Evolutionary conservation across 805 yeast species (phyloP), one percentile per base, ranked within the genome.

Genomic region (Blastobotrys muscicola): DNA sequence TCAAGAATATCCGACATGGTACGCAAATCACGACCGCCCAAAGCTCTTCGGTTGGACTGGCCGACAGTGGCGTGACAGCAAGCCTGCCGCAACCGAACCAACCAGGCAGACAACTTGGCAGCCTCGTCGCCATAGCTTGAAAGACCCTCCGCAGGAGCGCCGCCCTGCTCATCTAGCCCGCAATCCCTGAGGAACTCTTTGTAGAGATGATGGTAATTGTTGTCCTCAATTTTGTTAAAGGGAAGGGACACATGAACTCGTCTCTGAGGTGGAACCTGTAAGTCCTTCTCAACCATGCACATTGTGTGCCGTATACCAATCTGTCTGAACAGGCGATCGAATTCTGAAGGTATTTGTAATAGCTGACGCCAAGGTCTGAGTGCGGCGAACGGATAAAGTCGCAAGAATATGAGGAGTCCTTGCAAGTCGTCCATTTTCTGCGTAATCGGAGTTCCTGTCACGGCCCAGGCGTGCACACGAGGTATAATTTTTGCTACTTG

Each of bases 401-500:
- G 69, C 47, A 87, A 60, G 54, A 85, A 90, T 10, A 76, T 71
- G 30, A 89, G 57, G 4, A 86, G 69, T 0, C 94, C 82, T 36
- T 74, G 76, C 39, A 89, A 67, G 60, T 90, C 96, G 29, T 69
- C 59, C 35, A 83, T 62, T 33, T 76, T 71, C 48, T 74, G 74
- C 50, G 80, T 78, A 11, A 87, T 81, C 0, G 97, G 94, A 0
- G 98, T 92, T 5, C 98, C 98, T 1, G 95, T 85, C 0, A 89
- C 96, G 11, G 95, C 97, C 97, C 97, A 92, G 0, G 95, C 78
- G 63, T 92, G 97, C 38, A 77, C 74, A 42, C 95, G 69, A 3
- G 95, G 90, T 20, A 92, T 75, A 32, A 84, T 65, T 2, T 83
- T 69, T 0, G 95, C 86, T 45, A 87, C 84, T 45, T 75, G 78